Conservation (phyloP, 1,284 basidiomycete genomes). For the Papiliotrema nemorosa region DNA sequence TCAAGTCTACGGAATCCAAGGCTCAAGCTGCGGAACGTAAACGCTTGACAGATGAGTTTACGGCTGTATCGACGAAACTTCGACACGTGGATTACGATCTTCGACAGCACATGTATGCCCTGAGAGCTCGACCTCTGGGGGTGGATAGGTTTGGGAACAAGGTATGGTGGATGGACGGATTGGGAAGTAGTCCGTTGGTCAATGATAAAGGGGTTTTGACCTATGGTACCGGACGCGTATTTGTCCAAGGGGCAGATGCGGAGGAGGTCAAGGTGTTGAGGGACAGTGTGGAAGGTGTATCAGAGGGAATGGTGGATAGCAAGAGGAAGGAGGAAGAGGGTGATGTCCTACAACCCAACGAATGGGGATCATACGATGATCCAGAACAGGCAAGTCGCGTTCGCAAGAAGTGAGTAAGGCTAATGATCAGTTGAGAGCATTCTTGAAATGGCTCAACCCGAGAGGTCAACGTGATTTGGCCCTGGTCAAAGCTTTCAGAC, state of each 20-base stretch:
- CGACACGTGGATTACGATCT: conserved; percentile 91
- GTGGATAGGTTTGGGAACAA: conserved; percentile 90
- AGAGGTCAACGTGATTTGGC: conserved; percentile 84
- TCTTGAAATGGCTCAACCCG: conserved; percentile 82
- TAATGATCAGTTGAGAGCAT: conserved; percentile 66
- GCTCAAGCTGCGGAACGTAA: conserved; percentile 58
- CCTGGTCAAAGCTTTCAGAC: conserved; percentile 71
- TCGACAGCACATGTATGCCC: conserved; percentile 73
- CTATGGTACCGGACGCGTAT: conserved; percentile 84
- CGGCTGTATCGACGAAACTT: conserved; percentile 69
- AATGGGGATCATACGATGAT: conserved; percentile 87
- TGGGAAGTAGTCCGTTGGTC: conserved; percentile 75
- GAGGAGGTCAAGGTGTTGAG: conserved; percentile 67
- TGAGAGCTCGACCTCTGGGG: conserved; percentile 82
- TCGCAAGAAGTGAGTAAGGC: conserved; percentile 2
- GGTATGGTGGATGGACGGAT: conserved; percentile 98
- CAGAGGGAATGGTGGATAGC: conserved; percentile 66
- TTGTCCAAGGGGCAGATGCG: conserved; percentile 81
- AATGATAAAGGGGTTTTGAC: conserved; percentile 59
- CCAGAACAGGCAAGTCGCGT: conserved; percentile 68
- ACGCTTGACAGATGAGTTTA: conserved; percentile 80
- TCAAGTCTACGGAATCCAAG: conserved; percentile 35
- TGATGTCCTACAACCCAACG: conserved; percentile 65
- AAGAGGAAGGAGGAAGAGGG: conserved; percentile 69
- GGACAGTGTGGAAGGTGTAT: conserved; percentile 45